These are phyloP conservation scores for Penicillium griseofulvum DNA, from an alignment of 2,329 filamentous ascomycete species.

Conservation along the genomic window DNA sequence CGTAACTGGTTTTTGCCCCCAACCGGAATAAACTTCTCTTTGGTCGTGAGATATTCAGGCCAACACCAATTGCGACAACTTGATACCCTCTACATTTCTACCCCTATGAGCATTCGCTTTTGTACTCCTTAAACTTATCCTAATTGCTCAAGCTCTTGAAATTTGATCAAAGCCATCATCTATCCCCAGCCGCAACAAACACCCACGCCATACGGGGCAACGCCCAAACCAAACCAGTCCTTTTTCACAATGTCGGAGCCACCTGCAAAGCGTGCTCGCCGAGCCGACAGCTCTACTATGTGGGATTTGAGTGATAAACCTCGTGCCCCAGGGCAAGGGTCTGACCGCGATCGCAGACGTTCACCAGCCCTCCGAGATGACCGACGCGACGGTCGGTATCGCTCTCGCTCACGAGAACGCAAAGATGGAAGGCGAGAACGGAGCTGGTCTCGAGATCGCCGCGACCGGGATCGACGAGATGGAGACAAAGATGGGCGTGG, in stretches of 20 bases:
- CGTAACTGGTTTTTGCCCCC: constrained; percentile 19
- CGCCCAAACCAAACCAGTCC: constrained; percentile 8
- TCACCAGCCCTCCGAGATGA: constrained; percentile 39
- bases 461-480: constrained; percentile 36
- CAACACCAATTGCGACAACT: constrained; percentile 12
- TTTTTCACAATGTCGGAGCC: constrained; percentile 51
- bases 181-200: neutral
- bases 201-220: constrained; percentile 10
- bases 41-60: constrained; percentile 4
- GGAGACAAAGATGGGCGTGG: constrained; percentile 38
- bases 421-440: constrained; percentile 42
- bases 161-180: neutral
- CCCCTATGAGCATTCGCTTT: neutral
- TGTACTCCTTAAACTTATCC: neutral
- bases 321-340: constrained; percentile 27
- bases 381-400: constrained; percentile 40
- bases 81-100: constrained; percentile 16
- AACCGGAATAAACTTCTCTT: constrained; percentile 33
- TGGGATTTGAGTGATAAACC: constrained; percentile 52
- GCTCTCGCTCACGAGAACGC: constrained; percentile 41
- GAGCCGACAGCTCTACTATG: constrained; percentile 60
- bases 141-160: neutral
- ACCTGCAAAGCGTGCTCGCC: constrained; percentile 51
- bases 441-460: constrained; percentile 45
- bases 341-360: constrained; percentile 39